Evolutionary conservation across 2,329 filamentous ascomycete genomes (phyloP).

Genomic region (Rasamsonia emersonii): DNA sequence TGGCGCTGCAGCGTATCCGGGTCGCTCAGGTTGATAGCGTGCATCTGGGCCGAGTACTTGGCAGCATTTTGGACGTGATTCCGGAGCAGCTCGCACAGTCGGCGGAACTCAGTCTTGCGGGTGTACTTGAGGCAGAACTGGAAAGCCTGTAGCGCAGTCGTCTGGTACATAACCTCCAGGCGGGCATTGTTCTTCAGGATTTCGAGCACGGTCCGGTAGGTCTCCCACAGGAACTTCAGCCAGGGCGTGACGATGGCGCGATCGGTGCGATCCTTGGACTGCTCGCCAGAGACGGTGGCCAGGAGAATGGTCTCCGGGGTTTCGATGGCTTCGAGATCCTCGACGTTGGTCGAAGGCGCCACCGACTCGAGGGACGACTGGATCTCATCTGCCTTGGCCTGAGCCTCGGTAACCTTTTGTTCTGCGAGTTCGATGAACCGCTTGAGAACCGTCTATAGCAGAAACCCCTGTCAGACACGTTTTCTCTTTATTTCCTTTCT

Average conservation of each 20-base stretch:
- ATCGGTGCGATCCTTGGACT: slow-evolving; percentile 94
- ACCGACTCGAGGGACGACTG: slow-evolving; percentile 77
- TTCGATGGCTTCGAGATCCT: slow-evolving; percentile 93
- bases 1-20: slow-evolving; percentile 95
- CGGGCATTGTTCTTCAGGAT: slow-evolving; percentile 99
- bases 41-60: slow-evolving; percentile 98
- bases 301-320: slow-evolving; percentile 97
- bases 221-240: slow-evolving; percentile 99
- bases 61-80: slow-evolving; percentile 98
- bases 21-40: slow-evolving; percentile 97
- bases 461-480: slow-evolving; percentile 1
- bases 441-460: slow-evolving; percentile 71
- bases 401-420: slow-evolving; percentile 89
- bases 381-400: slow-evolving; percentile 91
- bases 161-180: slow-evolving; percentile 96
- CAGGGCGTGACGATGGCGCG: slow-evolving; percentile 96
- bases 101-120: slow-evolving; percentile 97
- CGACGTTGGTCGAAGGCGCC: slow-evolving; percentile 64
- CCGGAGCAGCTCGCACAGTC: slow-evolving; percentile 92
- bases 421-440: slow-evolving; percentile 97
- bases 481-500: neutral
- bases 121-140: slow-evolving; percentile 98
- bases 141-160: slow-evolving; percentile 94
- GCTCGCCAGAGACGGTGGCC: slow-evolving; percentile 94
- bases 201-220: slow-evolving; percentile 94